Base-by-base conservation (phyloP, 495 filamentous ascomycete species). In the Talaromyces wortmannii region DNA sequence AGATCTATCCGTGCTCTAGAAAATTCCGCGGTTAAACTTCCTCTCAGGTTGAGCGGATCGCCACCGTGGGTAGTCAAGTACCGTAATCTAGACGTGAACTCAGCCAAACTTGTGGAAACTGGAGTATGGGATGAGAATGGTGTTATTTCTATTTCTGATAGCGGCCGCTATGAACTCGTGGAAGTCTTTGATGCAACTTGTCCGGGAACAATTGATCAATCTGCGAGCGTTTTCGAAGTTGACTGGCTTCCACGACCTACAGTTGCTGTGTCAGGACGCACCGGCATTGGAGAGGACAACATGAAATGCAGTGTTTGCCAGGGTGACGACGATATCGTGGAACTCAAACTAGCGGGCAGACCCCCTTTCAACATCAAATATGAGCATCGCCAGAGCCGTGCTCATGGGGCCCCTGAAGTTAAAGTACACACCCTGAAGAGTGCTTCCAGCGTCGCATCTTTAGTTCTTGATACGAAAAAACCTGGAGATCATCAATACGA, bases 351-450 rank as follows among this genome's bases (percentile, higher is more conserved):
- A 56, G 78, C 78, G 57, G 92, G 92, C 77, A 84, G 77, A 69
- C 81, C 90, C n/a, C 94, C 94, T 2, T 97, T 86, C 60, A 78
- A 81, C 57, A 78, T 95, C 33, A 80, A 91, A 57, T 98, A 96
- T 66, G 84, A 91, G 60, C 78, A 91, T 60, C 80, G 80, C 52
- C 79, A 86, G 29, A 87, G 85, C 55, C 77, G 83, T 10, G 72
- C 78, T 33, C 77, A 81, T 52, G 86, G 85, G 4, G 76, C 82
- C 4, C 75, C 78, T 45, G 83, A 83, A 10, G 65, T 83, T 13
- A 78, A 72, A 53, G 72, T 80, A 32, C 88, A 85, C 55, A 83
- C 81, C 32, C 74, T 96, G 55, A 88, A 83, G 56, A 85, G 86
- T 32, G 85, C 84, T 23, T 76, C 90, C 32, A 78, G 84, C 45